Evolutionary conservation across 768 basidiomycete species (phyloP).

Genomic region (Tylopilus sp.): DNA sequence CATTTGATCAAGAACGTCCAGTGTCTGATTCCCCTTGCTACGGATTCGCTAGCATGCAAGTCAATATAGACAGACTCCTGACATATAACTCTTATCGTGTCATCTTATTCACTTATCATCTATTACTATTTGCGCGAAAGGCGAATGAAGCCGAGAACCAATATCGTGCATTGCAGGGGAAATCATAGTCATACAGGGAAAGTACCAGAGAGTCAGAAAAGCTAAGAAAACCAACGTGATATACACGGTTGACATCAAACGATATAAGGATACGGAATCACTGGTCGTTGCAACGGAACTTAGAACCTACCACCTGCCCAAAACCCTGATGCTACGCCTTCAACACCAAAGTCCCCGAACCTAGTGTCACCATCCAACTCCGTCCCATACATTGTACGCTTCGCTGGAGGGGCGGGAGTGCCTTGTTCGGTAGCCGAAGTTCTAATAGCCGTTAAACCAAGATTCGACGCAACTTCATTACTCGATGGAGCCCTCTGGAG

Average conservation of each 20-base stretch:
- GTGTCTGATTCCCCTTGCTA: no score
- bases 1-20: conserved; percentile 39
- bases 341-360: conserved; percentile 81
- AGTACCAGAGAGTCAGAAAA: background rate
- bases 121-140: background rate
- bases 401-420: conserved; percentile 45
- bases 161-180: conserved; percentile 18
- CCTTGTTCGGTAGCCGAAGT: conserved; percentile 37
- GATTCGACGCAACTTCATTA: conserved; percentile 43
- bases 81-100: background rate
- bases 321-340: conserved; percentile 71
- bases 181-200: conserved; percentile 18
- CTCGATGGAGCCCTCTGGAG: conserved; percentile 38
- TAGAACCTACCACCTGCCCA: conserved; percentile 55
- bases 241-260: conserved; percentile 7
- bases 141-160: conserved; percentile 3
- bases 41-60: no score
- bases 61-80: background rate
- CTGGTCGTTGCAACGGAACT: conserved; percentile 3
- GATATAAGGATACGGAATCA: conserved; percentile 5
- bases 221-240: conserved; percentile 3
- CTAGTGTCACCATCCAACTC: conserved; percentile 79
- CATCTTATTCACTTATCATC: background rate
- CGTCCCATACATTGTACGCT: conserved; percentile 81
- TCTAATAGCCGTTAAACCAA: conserved; percentile 41